phyloP scores from a whole-genome alignment of 345 rosid genomes.

The Lepidium aucheri region DNA sequence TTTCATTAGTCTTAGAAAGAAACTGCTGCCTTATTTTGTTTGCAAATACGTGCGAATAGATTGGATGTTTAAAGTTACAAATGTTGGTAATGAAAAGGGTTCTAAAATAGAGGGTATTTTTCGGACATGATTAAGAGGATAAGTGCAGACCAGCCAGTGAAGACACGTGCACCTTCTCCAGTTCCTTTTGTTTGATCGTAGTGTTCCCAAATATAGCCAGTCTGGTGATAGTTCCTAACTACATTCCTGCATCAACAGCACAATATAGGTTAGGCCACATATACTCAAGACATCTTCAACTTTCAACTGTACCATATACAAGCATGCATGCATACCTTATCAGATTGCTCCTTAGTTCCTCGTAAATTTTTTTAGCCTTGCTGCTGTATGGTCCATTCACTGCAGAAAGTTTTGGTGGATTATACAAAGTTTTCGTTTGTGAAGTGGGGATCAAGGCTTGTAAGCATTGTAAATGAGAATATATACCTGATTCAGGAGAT shows the following conservation, averaged over 20 bases:
- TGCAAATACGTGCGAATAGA: neutral
- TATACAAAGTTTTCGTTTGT: neutral
- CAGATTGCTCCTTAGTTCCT: slow-evolving; percentile 58
- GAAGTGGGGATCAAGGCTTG: neutral
- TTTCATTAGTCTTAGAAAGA: neutral
- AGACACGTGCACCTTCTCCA: slow-evolving; percentile 65
- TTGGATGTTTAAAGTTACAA: neutral
- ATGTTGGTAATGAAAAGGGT: neutral
- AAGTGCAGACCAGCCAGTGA: slow-evolving; percentile 88
- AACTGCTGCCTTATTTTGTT: slow-evolving; percentile 3
- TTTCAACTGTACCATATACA: neutral
- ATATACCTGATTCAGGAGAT: slow-evolving; percentile 63
- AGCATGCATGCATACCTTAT: slow-evolving; percentile 44
- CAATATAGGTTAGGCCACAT: neutral
- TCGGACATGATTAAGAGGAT: slow-evolving; percentile 71
- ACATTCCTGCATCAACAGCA: slow-evolving; percentile 50
- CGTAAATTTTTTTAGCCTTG: slow-evolving; percentile 50
- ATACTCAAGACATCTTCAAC: neutral
- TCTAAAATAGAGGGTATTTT: slow-evolving; percentile 32
- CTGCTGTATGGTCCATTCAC: slow-evolving; percentile 68
- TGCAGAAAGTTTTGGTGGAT: slow-evolving; percentile 23
- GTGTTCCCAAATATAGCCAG: slow-evolving; percentile 91
- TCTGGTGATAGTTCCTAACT: slow-evolving; percentile 57
- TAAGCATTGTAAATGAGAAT: neutral
- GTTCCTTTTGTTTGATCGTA: slow-evolving; percentile 70